Base-by-base conservation (phyloP, 2,329 filamentous ascomycete genomes). In the Colletotrichum sp. region DNA sequence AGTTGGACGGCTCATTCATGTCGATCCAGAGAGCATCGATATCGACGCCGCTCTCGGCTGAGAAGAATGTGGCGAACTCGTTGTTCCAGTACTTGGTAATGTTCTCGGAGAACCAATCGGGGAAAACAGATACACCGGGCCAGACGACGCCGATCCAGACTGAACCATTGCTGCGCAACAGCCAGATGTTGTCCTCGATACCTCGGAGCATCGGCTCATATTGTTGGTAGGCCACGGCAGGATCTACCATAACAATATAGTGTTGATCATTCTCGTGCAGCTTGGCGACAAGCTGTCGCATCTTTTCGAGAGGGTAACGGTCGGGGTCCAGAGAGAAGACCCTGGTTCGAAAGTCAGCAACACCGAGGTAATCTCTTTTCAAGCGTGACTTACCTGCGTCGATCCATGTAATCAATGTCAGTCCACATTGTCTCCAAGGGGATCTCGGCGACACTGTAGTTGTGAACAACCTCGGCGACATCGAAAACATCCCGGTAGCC, bases 21-120 rank as follows among this genome's bases (percentile, higher is more conserved):
- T 95, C 94, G 78, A 95, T 95, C 93, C 94, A 96, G 2, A 96
- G 86, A 2, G 90, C 95, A 77, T 96, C 95, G 65, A 96, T 93
- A 78, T 96, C 91, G 18, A 96, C 88, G 34, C 94, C 95, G 3
- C 85, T 88, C 0, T 92, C 86, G 0, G 89, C 84, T 76, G 89
- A 83, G 85, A 96, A 96, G 85, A 95, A 95, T 2, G 81, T 82
- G 0, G 81, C 83, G 79, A 96, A 93, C 81, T 96, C 90, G 6
- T 88, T 87, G 78, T 92, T 92, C 95, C 95, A 96, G 83, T 92
- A 97, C 2, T 85, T 80, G 64, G 92, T 89, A 3, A 92, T 90
- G 68, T 91, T 91, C 9, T 89, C 88, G 21, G 92, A 86, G 81
- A 96, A 95, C 94, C 94, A 96, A 82, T 96, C 95, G 0, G 93